phyloP scores from a whole-genome alignment of 73 alveolate genomes.

The Effrenium voratum region DNA sequence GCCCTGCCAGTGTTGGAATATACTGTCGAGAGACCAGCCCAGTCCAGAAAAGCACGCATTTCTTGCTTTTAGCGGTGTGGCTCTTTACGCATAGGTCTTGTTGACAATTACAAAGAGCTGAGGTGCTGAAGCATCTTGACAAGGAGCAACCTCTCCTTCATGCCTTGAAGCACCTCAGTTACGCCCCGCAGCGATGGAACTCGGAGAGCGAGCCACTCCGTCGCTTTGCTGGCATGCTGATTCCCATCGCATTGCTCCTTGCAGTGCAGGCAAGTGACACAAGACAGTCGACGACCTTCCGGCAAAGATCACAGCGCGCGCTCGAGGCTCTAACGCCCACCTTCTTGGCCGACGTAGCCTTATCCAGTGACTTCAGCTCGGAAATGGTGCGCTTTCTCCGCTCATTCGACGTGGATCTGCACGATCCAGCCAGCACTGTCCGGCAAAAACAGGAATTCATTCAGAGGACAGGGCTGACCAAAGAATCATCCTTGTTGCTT shows the following conservation, averaged over 20 bases:
- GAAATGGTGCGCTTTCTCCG: background rate
- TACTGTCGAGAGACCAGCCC: too few species aligned
- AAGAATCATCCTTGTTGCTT: background rate
- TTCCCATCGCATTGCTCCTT: background rate
- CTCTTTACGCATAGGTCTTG: background rate
- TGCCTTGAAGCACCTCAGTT: background rate
- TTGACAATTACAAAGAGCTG: background rate
- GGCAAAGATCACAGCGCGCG: background rate
- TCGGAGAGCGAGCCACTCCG: background rate
- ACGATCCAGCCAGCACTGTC: background rate
- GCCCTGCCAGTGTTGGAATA: too few species aligned
- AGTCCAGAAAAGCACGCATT: too few species aligned
- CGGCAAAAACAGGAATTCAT: background rate
- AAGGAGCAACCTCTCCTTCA: background rate
- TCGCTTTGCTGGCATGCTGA: background rate
- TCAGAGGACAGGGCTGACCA: background rate
- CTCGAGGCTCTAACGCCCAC: background rate
- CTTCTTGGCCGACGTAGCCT: background rate
- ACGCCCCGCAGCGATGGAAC: conserved; percentile 13
- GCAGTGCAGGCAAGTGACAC: background rate
- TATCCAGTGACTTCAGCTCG: background rate
- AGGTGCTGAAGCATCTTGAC: background rate
- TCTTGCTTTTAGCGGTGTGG: too few species aligned
- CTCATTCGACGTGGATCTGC: background rate
- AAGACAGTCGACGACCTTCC: background rate